Conservation (phyloP, 2,329 filamentous ascomycete genomes). For the Alternaria burnsii region DNA sequence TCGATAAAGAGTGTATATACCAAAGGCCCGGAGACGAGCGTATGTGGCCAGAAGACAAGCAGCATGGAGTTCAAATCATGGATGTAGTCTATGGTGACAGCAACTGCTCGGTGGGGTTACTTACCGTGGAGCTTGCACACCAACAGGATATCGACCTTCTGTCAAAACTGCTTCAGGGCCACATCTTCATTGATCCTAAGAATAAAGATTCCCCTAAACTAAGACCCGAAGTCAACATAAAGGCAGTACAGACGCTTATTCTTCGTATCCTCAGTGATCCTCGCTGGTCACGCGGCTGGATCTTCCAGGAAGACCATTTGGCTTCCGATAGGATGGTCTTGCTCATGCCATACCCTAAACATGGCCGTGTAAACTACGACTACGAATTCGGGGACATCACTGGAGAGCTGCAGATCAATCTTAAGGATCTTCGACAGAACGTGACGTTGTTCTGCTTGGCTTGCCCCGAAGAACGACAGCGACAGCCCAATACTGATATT, state of each 20-base stretch:
- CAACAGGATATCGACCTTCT: slow-evolving; percentile 21
- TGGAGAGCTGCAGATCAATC: slow-evolving; percentile 24
- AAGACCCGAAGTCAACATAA: background rate
- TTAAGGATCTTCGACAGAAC: slow-evolving; percentile 18
- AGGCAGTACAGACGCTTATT: slow-evolving; percentile 21
- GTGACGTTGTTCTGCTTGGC: slow-evolving; percentile 31
- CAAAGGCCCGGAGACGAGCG: slow-evolving; percentile 20
- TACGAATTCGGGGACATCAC: slow-evolving; percentile 16
- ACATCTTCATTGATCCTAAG: slow-evolving; percentile 9
- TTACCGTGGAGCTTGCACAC: slow-evolving; percentile 16
- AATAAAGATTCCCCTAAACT: slow-evolving; percentile 1
- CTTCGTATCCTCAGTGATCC: slow-evolving; percentile 22
- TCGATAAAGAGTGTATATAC: slow-evolving; percentile 33
- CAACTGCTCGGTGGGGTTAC: slow-evolving; percentile 20
- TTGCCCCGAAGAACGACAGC: background rate
- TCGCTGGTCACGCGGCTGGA: slow-evolving; percentile 33
- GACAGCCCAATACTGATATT: slow-evolving; percentile 19
- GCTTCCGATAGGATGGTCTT: slow-evolving; percentile 25
- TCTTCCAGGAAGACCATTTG: slow-evolving; percentile 35
- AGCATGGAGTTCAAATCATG: slow-evolving; percentile 30
- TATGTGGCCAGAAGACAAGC: slow-evolving; percentile 7
- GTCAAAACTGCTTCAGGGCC: slow-evolving; percentile 8
- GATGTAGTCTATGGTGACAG: slow-evolving; percentile 29
- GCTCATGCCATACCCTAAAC: slow-evolving; percentile 20
- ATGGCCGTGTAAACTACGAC: background rate